phyloP scores from a whole-genome alignment of 73 alveolate genomes.

The Symbiodinium natans region DNA sequence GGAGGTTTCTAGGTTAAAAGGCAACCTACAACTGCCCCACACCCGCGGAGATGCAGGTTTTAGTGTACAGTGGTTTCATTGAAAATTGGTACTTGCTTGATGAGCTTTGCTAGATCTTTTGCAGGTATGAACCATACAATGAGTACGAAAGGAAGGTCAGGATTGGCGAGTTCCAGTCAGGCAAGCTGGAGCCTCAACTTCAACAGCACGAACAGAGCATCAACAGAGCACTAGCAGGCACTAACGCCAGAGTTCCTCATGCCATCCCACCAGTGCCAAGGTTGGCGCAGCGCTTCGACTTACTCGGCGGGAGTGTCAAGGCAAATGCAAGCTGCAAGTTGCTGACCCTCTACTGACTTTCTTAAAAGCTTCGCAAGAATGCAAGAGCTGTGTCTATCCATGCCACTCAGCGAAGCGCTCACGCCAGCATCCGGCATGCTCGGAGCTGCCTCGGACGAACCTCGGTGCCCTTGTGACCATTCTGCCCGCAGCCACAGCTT shows the following conservation, averaged over 20 bases:
- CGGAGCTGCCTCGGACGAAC: constrained; percentile 35
- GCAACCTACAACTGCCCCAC: background rate
- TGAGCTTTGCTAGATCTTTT: background rate
- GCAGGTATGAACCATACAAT: constrained; percentile 82
- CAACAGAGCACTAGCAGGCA: background rate
- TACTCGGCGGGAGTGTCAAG: constrained; percentile 33
- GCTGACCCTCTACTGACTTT: too few relatives aligned
- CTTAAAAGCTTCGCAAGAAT: too few relatives aligned
- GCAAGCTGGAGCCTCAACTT: background rate
- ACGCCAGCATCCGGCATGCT: constrained; percentile 62
- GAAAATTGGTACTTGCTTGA: background rate
- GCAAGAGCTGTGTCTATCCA: too few relatives aligned
- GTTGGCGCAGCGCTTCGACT: constrained; percentile 31
- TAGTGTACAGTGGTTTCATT: too few relatives aligned
- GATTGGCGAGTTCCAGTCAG: constrained; percentile 14
- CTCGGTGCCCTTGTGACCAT: constrained; percentile 35
- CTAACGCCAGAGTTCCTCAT: background rate
- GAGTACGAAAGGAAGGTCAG: constrained; percentile 75
- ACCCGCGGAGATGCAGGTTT: background rate
- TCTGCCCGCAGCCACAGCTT: background rate
- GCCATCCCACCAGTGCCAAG: background rate
- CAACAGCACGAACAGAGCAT: too few relatives aligned
- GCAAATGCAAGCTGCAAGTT: background rate
- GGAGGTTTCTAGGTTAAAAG: background rate
- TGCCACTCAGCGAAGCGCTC: too few relatives aligned